A percentile compares a stretch with the other conserved stretches of the same genome.
Evolutionary conservation across 2,329 filamentous ascomycete species (phyloP).

Genomic region (Scedosporium dehoogii): DNA sequence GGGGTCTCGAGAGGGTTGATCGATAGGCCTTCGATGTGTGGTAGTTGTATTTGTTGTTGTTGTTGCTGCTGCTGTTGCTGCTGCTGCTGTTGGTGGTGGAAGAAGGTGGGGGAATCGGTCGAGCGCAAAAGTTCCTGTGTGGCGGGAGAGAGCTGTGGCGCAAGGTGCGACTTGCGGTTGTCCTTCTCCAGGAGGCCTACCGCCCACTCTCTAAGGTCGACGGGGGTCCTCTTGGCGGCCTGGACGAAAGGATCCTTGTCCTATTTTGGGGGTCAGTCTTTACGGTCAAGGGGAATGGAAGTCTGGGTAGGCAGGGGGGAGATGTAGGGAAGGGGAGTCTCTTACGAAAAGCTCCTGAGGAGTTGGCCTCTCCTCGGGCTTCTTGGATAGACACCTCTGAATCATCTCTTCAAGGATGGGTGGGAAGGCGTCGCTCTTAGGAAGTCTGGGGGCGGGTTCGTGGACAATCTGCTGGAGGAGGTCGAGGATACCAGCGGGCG

Average conservation of each 20-base stretch:
- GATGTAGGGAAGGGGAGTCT: constrained; percentile 8
- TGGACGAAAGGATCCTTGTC: constrained; percentile 91
- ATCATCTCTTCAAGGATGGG: constrained; percentile 94
- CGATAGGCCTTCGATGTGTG: neutral
- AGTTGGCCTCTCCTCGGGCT: constrained; percentile 78
- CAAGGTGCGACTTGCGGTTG: constrained; percentile 90
- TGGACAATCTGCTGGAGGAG: constrained; percentile 95
- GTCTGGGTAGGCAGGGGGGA: no score
- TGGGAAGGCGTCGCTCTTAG: constrained; percentile 96
- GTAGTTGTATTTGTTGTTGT: neutral
- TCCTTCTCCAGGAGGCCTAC: constrained; percentile 88
- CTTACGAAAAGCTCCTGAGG: constrained; percentile 87
- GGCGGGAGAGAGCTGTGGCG: constrained; percentile 67
- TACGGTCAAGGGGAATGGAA: neutral
- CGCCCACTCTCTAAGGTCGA: constrained; percentile 89
- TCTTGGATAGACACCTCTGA: constrained; percentile 87
- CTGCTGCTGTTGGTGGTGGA: constrained; percentile 23
- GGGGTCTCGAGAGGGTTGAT: constrained; percentile 40
- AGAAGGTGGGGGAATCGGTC: constrained; percentile 46
- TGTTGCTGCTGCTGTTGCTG: neutral
- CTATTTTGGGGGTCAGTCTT: constrained; percentile 31
- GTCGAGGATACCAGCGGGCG: constrained; percentile 90
- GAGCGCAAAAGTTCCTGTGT: constrained; percentile 66
- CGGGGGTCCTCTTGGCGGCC: constrained; percentile 91
- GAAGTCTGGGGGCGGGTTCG: constrained; percentile 84